Evolutionary conservation across 1,284 basidiomycete genomes (phyloP).

Genomic region (Rhizoctonia solani): DNA sequence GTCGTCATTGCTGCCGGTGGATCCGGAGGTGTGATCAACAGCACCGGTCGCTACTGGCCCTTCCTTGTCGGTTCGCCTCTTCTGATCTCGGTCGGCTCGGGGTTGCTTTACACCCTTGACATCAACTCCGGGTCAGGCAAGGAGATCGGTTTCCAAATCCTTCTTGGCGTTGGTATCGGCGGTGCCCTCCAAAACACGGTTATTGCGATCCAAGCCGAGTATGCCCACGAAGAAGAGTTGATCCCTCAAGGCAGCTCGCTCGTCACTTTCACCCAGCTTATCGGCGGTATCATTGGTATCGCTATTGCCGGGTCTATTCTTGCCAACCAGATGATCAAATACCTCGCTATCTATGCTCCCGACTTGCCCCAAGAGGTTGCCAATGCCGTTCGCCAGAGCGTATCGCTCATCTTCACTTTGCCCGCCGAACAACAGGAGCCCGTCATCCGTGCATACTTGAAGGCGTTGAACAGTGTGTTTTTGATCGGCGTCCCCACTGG

Average conservation of each 20-base stretch:
- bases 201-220: conserved; percentile 52
- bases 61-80: conserved; percentile 46
- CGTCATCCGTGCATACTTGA: conserved; percentile 48
- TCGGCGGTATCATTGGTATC: conserved; percentile 38
- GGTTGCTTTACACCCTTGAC: conserved; percentile 51
- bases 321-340: conserved; percentile 41
- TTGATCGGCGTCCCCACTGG: conserved; percentile 50
- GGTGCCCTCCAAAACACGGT: conserved; percentile 45
- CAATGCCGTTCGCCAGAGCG: conserved; percentile 39
- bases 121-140: conserved; percentile 34
- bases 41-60: conserved; percentile 49
- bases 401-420: conserved; percentile 39
- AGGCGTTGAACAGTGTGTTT: conserved; percentile 43
- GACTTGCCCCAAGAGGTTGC: conserved; percentile 39
- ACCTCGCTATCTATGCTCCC: conserved; percentile 41
- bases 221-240: conserved; percentile 41
- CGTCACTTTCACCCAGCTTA: conserved; percentile 49
- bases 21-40: conserved; percentile 47
- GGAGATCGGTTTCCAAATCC: conserved; percentile 51
- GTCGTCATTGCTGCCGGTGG: conserved; percentile 42
- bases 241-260: conserved; percentile 45
- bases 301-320: conserved; percentile 50
- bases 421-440: conserved; percentile 43
- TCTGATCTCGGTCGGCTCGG: conserved; percentile 48
- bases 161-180: conserved; percentile 44